Evolutionary conservation across 1,284 basidiomycete species (phyloP), one percentile per base, ranked within the genome.

Genomic region (Spongispora temasekensis): DNA sequence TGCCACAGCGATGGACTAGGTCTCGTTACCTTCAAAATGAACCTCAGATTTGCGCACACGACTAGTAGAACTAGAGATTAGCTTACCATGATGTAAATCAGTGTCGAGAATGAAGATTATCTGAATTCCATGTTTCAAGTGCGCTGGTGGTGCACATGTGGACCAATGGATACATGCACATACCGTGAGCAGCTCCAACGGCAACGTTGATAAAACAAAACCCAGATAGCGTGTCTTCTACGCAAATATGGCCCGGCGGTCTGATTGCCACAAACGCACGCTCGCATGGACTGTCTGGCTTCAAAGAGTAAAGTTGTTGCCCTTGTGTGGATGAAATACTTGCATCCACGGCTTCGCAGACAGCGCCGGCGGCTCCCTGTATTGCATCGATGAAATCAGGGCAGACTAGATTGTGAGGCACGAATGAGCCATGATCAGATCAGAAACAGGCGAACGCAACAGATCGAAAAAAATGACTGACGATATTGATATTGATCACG

Each of bases 191-290:
- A 27, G 95, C 93, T 0, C 85, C 95, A 4, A 98, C 86, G 1
- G 90, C 88, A 0, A 96, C 93, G 69, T 98, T 98, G 71, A 97
- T 85, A 70, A 97, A 64, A 21, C 67, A 98, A 75, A 95, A 96
- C 0, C 96, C 97, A 9, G 88, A 90, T 0, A 96, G 96, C 0
- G 84, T 85, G 64, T 94, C 86, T 74, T 94, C 93, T 2, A 92
- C 91, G 67, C 94, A 97, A 69, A 96, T 95, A 78, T 95, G 94
- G 0, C 95, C 95, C 0, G 95, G 95, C 0, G 95, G 95, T 48
- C 95, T 78, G 31, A 97, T 83, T 0, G 87, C 89, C 13, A 93
- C 93, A 73, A 97, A 97, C 0, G 91, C 91, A 35, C 86, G 83
- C 53, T 72, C 70, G 28, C 70, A 69, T 27, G 57, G 44, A 32